Conservation (phyloP, 257 asterid species). For the Fraxinus anomala region DNA sequence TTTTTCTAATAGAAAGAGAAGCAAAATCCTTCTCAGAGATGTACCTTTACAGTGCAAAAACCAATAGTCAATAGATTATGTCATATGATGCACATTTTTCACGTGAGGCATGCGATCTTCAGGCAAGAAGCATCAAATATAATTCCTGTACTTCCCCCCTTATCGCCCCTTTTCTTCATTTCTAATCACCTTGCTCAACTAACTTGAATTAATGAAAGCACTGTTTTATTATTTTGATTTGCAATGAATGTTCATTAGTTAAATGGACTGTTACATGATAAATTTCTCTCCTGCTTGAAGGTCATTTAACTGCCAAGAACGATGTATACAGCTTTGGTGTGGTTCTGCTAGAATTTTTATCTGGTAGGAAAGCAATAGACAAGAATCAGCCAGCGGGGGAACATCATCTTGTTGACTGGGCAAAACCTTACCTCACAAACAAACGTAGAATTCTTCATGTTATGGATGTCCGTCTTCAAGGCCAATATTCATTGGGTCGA, state of each 20-base stretch:
- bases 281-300: constrained; percentile 28
- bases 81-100: neutral
- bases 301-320: constrained; percentile 76
- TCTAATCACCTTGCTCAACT: neutral
- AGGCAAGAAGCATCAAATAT: neutral
- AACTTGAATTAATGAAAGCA: neutral
- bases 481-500: constrained; percentile 48
- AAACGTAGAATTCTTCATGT: constrained; percentile 57
- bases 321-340: constrained; percentile 80
- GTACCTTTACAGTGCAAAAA: neutral
- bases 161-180: neutral
- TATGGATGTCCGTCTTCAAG: constrained; percentile 63
- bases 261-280: neutral
- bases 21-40: neutral
- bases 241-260: neutral
- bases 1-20: neutral
- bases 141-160: neutral
- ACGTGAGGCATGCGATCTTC: neutral
- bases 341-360: constrained; percentile 64
- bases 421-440: constrained; percentile 69
- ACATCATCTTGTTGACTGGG: constrained; percentile 74
- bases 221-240: neutral
- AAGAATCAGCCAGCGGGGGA: constrained; percentile 71
- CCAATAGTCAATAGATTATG: neutral
- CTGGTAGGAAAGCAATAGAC: constrained; percentile 74